Evolutionary conservation across 202 grass and related monocot genomes (phyloP).

Genomic region (Saccharum hybrid): DNA sequence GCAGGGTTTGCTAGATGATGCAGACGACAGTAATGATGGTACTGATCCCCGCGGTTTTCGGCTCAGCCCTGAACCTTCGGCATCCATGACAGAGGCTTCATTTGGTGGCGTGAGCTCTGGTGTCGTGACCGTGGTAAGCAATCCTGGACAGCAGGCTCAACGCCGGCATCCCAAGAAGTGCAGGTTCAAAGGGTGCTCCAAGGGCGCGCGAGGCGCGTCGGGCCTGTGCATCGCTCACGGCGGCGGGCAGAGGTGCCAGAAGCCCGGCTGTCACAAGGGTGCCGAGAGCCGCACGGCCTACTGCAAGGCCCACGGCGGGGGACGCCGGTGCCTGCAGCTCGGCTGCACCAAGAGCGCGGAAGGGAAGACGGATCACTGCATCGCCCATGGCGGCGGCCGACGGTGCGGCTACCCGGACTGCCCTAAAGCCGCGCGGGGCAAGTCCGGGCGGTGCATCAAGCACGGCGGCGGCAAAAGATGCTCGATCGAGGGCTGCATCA

Average conservation of each 20-base stretch:
- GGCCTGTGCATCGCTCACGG: conserved; percentile 98
- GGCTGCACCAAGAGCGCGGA: conserved; percentile 97
- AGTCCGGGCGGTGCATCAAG: conserved; percentile 84
- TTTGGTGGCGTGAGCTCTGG: conserved; percentile 65
- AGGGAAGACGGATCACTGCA: conserved; percentile 95
- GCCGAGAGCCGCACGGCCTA: conserved; percentile 93
- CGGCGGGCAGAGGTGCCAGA: conserved; percentile 94
- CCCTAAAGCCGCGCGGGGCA: conserved; percentile 84
- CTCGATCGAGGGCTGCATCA: conserved; percentile 65
- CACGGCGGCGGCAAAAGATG: conserved; percentile 96
- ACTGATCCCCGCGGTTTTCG: conserved; percentile 36
- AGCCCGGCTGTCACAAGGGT: conserved; percentile 87
- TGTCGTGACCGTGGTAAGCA: conserved; percentile 34
- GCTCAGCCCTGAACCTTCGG: conserved; percentile 80
- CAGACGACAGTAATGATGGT: not conserved
- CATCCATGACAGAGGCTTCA: conserved; percentile 69
- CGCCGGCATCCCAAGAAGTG: conserved; percentile 89
- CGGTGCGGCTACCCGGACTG: conserved; percentile 71
- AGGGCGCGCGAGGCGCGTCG: conserved; percentile 87
- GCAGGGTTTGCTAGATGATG: conserved; percentile 29
- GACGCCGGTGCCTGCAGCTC: conserved; percentile 76
- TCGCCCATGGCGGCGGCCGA: conserved; percentile 87
- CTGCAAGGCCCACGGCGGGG: conserved; percentile 97
- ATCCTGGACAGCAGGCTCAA: conserved; percentile 43
- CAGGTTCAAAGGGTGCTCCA: conserved; percentile 93